Evolutionary conservation across 306 rosid genomes (phyloP), one percentile per base, ranked within the genome.

Genomic region (Cucurbita ficifolia): DNA sequence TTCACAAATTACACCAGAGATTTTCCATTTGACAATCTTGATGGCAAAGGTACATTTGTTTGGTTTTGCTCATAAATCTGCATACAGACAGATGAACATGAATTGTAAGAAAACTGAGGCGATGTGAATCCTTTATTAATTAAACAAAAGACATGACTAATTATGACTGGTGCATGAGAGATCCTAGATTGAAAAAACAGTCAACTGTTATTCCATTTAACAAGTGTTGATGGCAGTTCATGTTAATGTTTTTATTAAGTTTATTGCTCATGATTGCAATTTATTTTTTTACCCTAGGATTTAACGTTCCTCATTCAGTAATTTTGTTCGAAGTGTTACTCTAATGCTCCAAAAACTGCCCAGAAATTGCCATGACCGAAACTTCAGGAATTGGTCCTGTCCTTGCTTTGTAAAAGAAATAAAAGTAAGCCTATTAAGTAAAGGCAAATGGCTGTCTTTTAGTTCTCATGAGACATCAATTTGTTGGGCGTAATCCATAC

Each of bases 1-100:
- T 85, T 84, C 78, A 58, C 87, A 86, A 81, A 89, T 94, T 65
- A 75, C 89, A 76, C 92, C 95, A 2, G 87, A 89, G 76, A 81
- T 83, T 76, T 94, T 89, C 56, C 78, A 76, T 64, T 54, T 40
- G 24, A 85, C 90, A 62, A 77, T 89, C 73, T 83, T 80, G 76
- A 79, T 74, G 78, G 97, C 88, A 16, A 90, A 87, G 92, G 97
- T 90, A 79, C 63, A 79, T 24, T 61, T 45, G 54, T 67, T 84
- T 67, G 76, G 65, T 76, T 49, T 19, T 49, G 22, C 42, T 68
- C 53, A 48, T 22, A 46, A 68, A 68, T 45, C 56, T 68, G 56
- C 40, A 24, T 14, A 68, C 56, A 39, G 24, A 63, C 5, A 14
- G 67, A 60, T 5, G 9, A 63, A 63, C 70, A 9, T 63, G 46